Conservation (phyloP, 345 rosid species). For the Brassica juncea region DNA sequence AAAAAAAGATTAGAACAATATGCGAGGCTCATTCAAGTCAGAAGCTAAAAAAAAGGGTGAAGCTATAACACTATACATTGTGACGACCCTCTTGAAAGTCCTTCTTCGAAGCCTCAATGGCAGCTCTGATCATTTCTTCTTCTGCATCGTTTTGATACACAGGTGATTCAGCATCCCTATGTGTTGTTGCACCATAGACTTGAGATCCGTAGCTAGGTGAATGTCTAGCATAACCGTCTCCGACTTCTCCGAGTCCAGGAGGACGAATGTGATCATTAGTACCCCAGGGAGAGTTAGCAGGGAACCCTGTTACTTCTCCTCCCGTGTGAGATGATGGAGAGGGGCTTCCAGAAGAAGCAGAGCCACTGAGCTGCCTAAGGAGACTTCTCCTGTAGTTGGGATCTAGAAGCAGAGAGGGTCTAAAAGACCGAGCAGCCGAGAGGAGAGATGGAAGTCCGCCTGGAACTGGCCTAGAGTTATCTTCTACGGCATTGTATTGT, state of each 20-base stretch:
- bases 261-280: slow-evolving; percentile 43
- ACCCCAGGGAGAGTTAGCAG: slow-evolving; percentile 37
- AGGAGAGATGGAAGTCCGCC: slow-evolving; percentile 58
- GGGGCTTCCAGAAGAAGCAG: slow-evolving; percentile 29
- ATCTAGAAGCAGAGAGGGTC: slow-evolving; percentile 73
- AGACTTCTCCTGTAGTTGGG: slow-evolving; percentile 70
- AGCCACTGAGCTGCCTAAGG: slow-evolving; percentile 53
- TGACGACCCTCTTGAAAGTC: slow-evolving; percentile 47
- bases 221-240: slow-evolving; percentile 33
- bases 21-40: slow-evolving; percentile 11
- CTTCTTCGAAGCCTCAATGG: slow-evolving; percentile 75
- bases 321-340: slow-evolving; percentile 41
- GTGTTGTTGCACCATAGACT: slow-evolving; percentile 40
- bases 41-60: not conserved
- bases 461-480: slow-evolving; percentile 33
- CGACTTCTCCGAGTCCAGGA: slow-evolving; percentile 43
- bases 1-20: not conserved
- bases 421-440: slow-evolving; percentile 68
- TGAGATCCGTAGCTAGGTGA: slow-evolving; percentile 39
- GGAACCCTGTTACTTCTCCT: slow-evolving; percentile 40
- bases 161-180: slow-evolving; percentile 37
- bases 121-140: slow-evolving; percentile 73
- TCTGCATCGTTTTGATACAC: slow-evolving; percentile 49
- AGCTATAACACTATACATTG: slow-evolving; percentile 18
- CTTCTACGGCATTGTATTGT: too few relatives aligned